These are phyloP conservation scores for Fomitopsis schrenkii DNA, from an alignment of 1,284 basidiomycete species.

Conservation along the genomic window DNA sequence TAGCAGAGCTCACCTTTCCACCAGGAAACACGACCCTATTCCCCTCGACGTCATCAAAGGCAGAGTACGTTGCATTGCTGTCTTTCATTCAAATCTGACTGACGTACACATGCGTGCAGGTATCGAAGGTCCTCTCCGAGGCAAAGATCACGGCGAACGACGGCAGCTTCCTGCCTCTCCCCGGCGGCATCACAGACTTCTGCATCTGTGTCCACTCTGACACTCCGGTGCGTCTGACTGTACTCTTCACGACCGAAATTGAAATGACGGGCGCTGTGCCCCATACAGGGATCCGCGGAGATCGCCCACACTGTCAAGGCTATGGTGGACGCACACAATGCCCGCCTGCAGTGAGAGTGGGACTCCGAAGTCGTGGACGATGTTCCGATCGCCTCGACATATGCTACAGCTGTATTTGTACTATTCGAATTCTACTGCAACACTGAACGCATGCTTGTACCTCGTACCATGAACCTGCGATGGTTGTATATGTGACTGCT, in stretches of 20 bases:
- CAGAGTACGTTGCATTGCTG: conserved; percentile 30
- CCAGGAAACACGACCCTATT: conserved; percentile 49
- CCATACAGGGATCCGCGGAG: conserved; percentile 45
- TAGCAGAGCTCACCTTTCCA: background rate
- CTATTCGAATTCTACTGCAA: background rate
- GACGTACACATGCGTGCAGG: conserved; percentile 27
- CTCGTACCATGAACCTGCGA: no score
- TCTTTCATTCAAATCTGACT: background rate
- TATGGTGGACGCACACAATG: conserved; percentile 48
- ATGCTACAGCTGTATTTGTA: background rate
- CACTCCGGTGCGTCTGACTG: conserved; percentile 44
- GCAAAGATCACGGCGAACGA: conserved; percentile 44
- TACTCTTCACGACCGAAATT: no score
- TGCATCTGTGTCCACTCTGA: conserved; percentile 66
- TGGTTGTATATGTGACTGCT: no score
- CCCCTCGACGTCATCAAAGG: conserved; percentile 37
- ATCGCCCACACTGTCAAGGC: conserved; percentile 44
- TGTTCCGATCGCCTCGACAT: background rate
- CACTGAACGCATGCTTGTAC: no score
- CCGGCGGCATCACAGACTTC: conserved; percentile 41
- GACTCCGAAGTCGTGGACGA: background rate
- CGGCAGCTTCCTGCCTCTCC: conserved; percentile 38
- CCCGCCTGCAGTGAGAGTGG: background rate
- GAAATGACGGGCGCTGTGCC: no score
- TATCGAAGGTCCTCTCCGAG: conserved; percentile 37